Evolutionary conservation across 805 yeast species (phyloP).

Genomic region (Candida nemodendra): DNA sequence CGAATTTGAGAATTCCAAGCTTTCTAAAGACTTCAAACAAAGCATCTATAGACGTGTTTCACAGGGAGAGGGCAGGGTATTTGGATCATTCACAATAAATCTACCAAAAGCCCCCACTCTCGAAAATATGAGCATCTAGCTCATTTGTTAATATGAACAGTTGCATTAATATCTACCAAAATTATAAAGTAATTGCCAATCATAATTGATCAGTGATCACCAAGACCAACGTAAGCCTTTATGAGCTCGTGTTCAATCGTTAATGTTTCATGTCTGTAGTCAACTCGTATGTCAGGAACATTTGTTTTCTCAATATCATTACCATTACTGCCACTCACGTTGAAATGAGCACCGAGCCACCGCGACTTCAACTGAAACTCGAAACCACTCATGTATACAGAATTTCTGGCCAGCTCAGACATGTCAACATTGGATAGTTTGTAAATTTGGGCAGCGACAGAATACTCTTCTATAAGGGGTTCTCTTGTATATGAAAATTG

Average conservation of each 20-base stretch:
- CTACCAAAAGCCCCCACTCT: slow-evolving; percentile 4
- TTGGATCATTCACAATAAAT: slow-evolving; percentile 19
- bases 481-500: slow-evolving; percentile 97
- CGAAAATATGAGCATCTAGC: background rate
- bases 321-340: slow-evolving; percentile 63
- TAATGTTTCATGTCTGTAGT: slow-evolving; percentile 81
- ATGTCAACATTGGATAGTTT: slow-evolving; percentile 92
- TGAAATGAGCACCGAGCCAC: slow-evolving; percentile 80
- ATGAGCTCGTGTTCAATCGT: slow-evolving; percentile 68
- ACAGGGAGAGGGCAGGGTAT: slow-evolving; percentile 26
- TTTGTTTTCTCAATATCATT: slow-evolving; percentile 92
- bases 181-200: too few species aligned
- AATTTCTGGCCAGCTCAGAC: slow-evolving; percentile 94
- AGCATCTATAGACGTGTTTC: slow-evolving; percentile 24
- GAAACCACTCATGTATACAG: slow-evolving; percentile 93
- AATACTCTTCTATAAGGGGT: slow-evolving; percentile 95
- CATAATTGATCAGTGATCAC: slow-evolving; percentile 3
- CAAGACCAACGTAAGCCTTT: slow-evolving; percentile 46
- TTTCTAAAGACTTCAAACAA: slow-evolving; percentile 25
- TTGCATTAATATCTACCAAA: too few species aligned
- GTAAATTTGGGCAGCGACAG: slow-evolving; percentile 97
- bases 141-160: slow-evolving; percentile 2
- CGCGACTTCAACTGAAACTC: slow-evolving; percentile 82
- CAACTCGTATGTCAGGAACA: slow-evolving; percentile 85
- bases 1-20: slow-evolving; percentile 28